phyloP scores from a whole-genome alignment of 148 eudicot species.

The Persicaria maculosa region DNA sequence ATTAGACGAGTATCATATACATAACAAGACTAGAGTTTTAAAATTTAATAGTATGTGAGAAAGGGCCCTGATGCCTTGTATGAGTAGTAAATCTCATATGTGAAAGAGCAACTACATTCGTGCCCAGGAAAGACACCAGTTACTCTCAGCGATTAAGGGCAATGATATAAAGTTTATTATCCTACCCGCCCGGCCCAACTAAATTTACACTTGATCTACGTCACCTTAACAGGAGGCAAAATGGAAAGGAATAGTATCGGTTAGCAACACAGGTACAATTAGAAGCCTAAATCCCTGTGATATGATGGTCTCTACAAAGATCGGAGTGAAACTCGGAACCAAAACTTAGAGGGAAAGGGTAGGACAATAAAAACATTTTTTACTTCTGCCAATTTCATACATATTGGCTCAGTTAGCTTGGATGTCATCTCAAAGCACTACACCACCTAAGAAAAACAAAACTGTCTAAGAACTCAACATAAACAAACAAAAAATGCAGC shows the following conservation, averaged over 20 bases:
- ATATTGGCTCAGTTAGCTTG: constrained; percentile 1
- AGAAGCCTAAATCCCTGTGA: not conserved
- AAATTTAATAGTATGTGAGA: not conserved
- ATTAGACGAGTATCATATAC: not conserved
- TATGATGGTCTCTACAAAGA: not conserved
- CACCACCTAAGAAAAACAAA: constrained; percentile 1
- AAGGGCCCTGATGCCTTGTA: not conserved
- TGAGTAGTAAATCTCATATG: not conserved
- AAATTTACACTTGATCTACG: not conserved
- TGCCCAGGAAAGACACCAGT: not conserved
- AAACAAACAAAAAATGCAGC: not conserved
- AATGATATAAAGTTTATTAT: too few species aligned
- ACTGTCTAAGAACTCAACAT: not conserved
- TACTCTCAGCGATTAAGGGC: not conserved
- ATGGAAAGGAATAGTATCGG: not conserved
- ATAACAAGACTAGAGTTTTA: not conserved
- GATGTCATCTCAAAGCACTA: not conserved
- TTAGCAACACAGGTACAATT: not conserved
- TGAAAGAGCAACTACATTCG: not conserved
- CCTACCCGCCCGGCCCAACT: too few species aligned
- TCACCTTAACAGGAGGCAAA: not conserved
- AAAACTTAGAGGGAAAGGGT: not conserved
- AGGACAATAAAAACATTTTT: not conserved
- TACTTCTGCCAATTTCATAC: not conserved
- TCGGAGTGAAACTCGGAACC: not conserved